These are phyloP conservation scores for Blastocystis sp. DNA, from an alignment of 352 stramenopile genomes.

Conservation along the genomic window DNA sequence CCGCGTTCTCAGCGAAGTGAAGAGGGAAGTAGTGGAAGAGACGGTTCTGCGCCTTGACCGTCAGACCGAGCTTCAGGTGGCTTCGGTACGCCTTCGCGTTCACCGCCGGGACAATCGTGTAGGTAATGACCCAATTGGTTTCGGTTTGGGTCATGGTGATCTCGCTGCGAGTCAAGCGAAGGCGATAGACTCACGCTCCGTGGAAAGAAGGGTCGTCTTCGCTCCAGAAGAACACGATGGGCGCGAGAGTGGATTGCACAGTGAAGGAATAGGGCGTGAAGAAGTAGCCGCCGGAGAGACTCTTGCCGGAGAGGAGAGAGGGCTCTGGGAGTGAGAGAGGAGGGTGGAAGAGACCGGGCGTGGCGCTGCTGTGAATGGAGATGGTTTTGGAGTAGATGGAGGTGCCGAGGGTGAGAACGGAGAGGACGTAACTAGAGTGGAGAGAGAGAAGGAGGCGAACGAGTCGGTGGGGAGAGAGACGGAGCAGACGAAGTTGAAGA, in stretches of 20 bases:
- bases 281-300: conserved; percentile 32
- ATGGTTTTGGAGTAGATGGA: not conserved
- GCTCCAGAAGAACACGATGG: not conserved
- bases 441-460: not conserved
- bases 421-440: not conserved
- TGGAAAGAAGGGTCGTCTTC: not conserved
- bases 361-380: not conserved
- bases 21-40: not conserved
- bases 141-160: not conserved
- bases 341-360: not conserved
- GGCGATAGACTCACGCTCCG: not conserved
- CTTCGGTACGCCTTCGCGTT: not conserved
- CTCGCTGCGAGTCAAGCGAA: not conserved
- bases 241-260: not conserved
- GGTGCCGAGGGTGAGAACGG: not conserved
- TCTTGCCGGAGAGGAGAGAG: not conserved
- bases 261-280: not conserved
- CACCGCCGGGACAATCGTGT: conserved; percentile 16
- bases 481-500: conserved; percentile 37
- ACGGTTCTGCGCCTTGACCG: not conserved
- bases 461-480: not conserved
- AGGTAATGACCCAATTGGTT: not conserved
- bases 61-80: not conserved
- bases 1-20: conserved; percentile 20
- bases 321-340: not conserved